Evolutionary conservation across 2,329 filamentous ascomycete species (phyloP), one percentile per base, ranked within the genome.

Genomic region (Alternaria atra): DNA sequence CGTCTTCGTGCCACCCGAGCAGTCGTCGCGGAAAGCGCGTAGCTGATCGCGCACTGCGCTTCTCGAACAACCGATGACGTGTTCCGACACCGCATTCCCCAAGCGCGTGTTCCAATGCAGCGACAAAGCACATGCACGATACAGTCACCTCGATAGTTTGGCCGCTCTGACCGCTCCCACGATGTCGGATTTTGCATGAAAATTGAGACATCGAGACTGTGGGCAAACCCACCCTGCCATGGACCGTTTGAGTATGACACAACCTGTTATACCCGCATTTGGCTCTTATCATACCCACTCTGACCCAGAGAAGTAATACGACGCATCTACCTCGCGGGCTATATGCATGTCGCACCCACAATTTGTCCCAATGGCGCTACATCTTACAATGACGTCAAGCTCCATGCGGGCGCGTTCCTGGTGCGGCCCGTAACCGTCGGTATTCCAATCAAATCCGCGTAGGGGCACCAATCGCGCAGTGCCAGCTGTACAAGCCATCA

Each of bases 401-500:
- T 62, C 59, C 63, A 64, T 70, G 67, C 57, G 53, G 46, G 48
- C 57, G 48, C 61, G 62, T 66, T 66, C 58, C 65, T 70, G 68
- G 65, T 55, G 64, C 71, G 68, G 73, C 60, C 71, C 70, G 70
- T 66, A 66, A 55, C 72, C 63, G 69, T 61, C 53, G 46, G 60
- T 56, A 65, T 55, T 52, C 74, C 67, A 68, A 69, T 71, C 64
- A 69, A 34, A 60, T 52, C 58, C 52, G 51, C 61, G 43, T 55
- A 29, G 52, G 62, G 54, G 57, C 64, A 60, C 75, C 75, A 78
- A 77, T 77, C 61, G 69, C 63, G 52, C 64, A 52, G 20, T 73
- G 75, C 73, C 74, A 78, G 73, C 73, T 77, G 74, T 76, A 73
- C 73, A 71, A 67, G 64, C 61, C 69, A 75, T 76, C 70, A 74